phyloP scores from a whole-genome alignment of 495 filamentous ascomycete species.

The Penicillium macrosclerotiorum region DNA sequence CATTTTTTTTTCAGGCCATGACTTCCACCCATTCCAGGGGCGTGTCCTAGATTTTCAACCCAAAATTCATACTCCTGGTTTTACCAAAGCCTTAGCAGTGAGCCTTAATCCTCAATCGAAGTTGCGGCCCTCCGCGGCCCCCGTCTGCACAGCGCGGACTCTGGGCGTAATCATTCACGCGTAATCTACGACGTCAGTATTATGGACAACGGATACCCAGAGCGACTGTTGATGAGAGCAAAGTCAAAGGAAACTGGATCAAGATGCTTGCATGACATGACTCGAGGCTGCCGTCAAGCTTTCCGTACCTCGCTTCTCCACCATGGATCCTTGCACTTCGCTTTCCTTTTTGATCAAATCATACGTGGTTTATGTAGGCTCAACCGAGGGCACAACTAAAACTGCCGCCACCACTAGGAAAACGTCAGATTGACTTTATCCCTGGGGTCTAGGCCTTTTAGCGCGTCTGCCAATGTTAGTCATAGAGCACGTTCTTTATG shows the following conservation, averaged over 20 bases:
- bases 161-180: conserved; percentile 13
- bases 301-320: conserved; percentile 13
- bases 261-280: not conserved
- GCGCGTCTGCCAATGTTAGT: not conserved
- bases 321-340: conserved; percentile 10
- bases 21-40: conserved; percentile 2
- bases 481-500: not conserved
- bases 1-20: conserved; percentile 7
- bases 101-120: too few species aligned
- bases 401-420: conserved; percentile 15
- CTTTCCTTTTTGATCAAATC: conserved; percentile 11
- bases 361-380: not conserved
- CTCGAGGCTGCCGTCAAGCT: conserved; percentile 15
- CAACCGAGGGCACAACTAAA: conserved; percentile 18
- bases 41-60: conserved; percentile 12
- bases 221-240: not conserved
- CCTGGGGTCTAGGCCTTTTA: conserved; percentile 17
- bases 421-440: conserved; percentile 30
- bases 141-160: conserved; percentile 7
- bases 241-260: not conserved
- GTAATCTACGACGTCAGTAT: conserved; percentile 30
- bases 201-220: conserved; percentile 2
- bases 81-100: too few species aligned
- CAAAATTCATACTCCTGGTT: conserved; percentile 19
- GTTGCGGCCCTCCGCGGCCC: too few species aligned